Base-by-base conservation (phyloP, 768 basidiomycete genomes). In the Tubosaeta brunneosetosa region DNA sequence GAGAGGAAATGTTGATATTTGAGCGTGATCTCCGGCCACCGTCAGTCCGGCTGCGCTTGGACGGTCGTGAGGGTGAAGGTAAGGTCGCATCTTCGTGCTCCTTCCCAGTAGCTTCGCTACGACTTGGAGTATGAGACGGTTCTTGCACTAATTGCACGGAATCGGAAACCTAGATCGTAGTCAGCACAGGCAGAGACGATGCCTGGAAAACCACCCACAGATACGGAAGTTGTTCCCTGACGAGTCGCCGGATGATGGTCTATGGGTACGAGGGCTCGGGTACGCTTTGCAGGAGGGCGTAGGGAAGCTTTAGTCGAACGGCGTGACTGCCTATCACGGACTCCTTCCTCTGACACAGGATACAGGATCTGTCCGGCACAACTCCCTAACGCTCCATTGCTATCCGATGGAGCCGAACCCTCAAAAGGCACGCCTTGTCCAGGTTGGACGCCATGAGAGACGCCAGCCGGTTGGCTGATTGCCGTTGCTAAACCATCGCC, bases 1-100 rank as follows among this genome's bases (percentile, higher is more conserved):
- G 72, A 52, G 85, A 78, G 14, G 91, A 88, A 25, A 93, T 80
- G 57, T 92, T 94, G 44, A 81, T 73, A 55, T 77, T 79, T 27
- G 71, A 53, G 29, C 69, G 65, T 7, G 48, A 51, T 34, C 53
- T 59, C 14, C 47, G 51, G 10, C 53, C 29, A n/a, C 47, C 50
- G 16, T 47, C 49, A 7, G 55, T 50, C 31, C 67, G 56, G 27
- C 46, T 56, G 40, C 61, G 59, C 37, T 70, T 66, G 26, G 62
- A 61, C 12, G 59, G 43, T 32, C 66, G 57, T 17, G 56, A 46
- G 19, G 54, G 48, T 10, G 34, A 37, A 14, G 47, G 36, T 6
- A 34, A 40, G 22, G 49, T 26, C 12, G 51, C 29, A 26, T 46
- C 34, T 49, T 56, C 58, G 36, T 61, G 59, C 31, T 64, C 62